Base-by-base conservation (phyloP, 768 basidiomycete species). In the Lanmaoa pseudosensibilis region DNA sequence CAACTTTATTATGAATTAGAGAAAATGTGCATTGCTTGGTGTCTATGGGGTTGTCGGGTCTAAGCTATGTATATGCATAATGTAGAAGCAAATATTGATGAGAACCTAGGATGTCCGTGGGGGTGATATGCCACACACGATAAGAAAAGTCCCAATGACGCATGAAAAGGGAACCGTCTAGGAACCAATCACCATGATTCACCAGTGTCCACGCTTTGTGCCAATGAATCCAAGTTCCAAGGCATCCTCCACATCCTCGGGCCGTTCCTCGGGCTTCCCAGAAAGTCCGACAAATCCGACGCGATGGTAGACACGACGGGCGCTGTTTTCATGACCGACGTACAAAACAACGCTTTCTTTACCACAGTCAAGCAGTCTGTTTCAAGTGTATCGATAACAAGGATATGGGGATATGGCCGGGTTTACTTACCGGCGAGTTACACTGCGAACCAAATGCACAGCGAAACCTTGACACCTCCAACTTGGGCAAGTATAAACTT, bases 131-230 rank as follows among this genome's bases (percentile, higher is more conserved):
- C 27, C 30, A 34, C 16, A 36, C 19, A 19, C 19, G 33, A 54
- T 27, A n/a, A 60, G 37, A 11, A 55, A 6, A 23, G 13, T 7
- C 32, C 2, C 23, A 34, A 34, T 5, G 9, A 36, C 13, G 23
- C 36, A 54, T 27, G 37, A 45, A 37, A 34, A 33, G 13, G 15
- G 5, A 32, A 38, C 12, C 15, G 6, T 18, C 41, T 27, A 19
- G 21, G n/a, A 34, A 40, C 27, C 12, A 38, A 32, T 16, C 19
- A 19, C 15, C 11, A 16, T 3, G 15, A 18, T 59, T 75, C 59
- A 84, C 83, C 83, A 84, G 64, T 83, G 82, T 8, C 83, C 83
- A n/a, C 74, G 70, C 38, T 73, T 61, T 25, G 76, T 69, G 12
- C 75, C 78, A 19, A 73, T 64, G 64, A 83, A 82, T 32, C 84